Evolutionary conservation across 805 yeast genomes (phyloP).

Genomic region (Kluyveromyces wickerhamii): DNA sequence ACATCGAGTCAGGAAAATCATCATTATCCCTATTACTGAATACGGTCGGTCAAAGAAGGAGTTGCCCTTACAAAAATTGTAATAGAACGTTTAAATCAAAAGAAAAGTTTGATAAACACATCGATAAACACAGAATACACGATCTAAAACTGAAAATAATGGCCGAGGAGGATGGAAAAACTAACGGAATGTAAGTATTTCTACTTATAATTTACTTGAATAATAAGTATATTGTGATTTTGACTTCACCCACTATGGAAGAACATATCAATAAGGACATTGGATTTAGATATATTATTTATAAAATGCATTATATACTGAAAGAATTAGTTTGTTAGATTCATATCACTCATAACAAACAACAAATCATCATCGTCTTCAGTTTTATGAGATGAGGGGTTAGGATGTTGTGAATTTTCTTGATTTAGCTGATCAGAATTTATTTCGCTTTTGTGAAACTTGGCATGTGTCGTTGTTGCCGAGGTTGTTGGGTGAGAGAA

Average conservation of each 20-base stretch:
- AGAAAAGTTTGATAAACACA: slow-evolving; percentile 26
- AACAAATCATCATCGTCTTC: slow-evolving; percentile 62
- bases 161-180: background rate
- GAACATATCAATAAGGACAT: too few relatives aligned
- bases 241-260: too few relatives aligned
- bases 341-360: slow-evolving; percentile 73
- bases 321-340: slow-evolving; percentile 31
- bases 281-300: slow-evolving; percentile 2
- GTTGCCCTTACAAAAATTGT: slow-evolving; percentile 48
- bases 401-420: slow-evolving; percentile 2
- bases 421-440: slow-evolving; percentile 1
- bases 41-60: slow-evolving; percentile 29
- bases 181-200: too few relatives aligned
- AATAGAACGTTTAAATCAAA: slow-evolving; percentile 42
- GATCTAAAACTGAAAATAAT: slow-evolving; percentile 22
- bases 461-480: slow-evolving; percentile 29
- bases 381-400: slow-evolving; percentile 15
- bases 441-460: slow-evolving; percentile 18
- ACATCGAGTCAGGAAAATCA: slow-evolving; percentile 20
- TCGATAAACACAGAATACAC: slow-evolving; percentile 30
- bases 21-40: slow-evolving; percentile 27
- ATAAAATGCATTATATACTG: background rate
- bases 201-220: too few relatives aligned
- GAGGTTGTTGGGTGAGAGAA: slow-evolving; percentile 27
- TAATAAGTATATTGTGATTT: too few relatives aligned